Evolutionary conservation across 345 rosid species (phyloP), one percentile per base, ranked within the genome.

Genomic region (Aethionema arabicum): DNA sequence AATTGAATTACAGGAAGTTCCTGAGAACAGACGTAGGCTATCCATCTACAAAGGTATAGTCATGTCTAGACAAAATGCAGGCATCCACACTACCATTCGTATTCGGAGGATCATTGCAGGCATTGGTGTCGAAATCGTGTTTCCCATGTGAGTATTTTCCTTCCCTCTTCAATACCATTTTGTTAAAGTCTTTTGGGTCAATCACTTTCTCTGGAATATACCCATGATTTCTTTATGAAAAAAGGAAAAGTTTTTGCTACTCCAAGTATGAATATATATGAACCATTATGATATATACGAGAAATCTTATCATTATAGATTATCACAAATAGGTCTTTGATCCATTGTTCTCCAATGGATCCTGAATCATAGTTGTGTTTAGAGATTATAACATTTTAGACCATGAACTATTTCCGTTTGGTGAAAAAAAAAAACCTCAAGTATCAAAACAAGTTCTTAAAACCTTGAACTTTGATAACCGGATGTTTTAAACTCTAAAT

Each of bases 31-130:
- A 77, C 87, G 93, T 31, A 85, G 91, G 79, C 57, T 83, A 52
- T 80, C 98, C 2, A 70, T 79, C 47, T 92, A 86, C 83, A 89
- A 82, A 77, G 95, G 98, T 15, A 89, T 92, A 30, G 85, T 89
- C 29, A 92, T 89, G 15, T 82, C 87, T 15, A 89, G 76, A 77
- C 95, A 89, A 61, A 92, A 89, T 72, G 93, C 96, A 2, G 93
- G 95, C 16, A 85, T 89, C 78, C 95, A 89, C 72, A 82, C 89
- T 7, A 92, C 91, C 6, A 89, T 92, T 40, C 71, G 96, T 41
- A 79, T 89, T 59, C 78, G 93, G 53, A 83, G 96, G 77, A 85
- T 87, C 12, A 81, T 92, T 76, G 95, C 95, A 12, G 96, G 93
- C 29, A 59, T 59, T 8, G 85, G 93, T 32, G 88, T 83, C 39